Conservation (phyloP, 805 yeast genomes). For the Blastobotrys attinorum region DNA sequence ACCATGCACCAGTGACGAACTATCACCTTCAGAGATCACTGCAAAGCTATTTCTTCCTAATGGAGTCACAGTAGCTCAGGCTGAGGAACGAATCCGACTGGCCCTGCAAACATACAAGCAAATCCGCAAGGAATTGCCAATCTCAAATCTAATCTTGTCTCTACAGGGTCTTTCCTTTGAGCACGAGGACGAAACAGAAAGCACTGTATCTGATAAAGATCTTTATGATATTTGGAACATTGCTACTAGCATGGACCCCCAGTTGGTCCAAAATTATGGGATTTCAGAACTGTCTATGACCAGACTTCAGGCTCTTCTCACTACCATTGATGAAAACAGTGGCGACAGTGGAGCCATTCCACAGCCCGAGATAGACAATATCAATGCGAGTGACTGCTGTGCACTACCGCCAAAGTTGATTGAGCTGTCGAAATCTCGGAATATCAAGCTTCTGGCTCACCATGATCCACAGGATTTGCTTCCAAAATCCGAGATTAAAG, state of each 20-base stretch:
- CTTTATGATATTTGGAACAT: conserved; percentile 19
- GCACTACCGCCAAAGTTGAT: conserved; percentile 28
- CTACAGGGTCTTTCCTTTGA: conserved; percentile 24
- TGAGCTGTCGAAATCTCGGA: conserved; percentile 20
- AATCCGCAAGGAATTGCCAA: neutral
- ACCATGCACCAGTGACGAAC: neutral
- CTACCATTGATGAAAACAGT: conserved; percentile 4
- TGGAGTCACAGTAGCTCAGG: conserved; percentile 4
- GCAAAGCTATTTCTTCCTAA: conserved; percentile 18
- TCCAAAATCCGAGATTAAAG: conserved; percentile 8
- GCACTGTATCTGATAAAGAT: conserved; percentile 6
- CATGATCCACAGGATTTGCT: conserved; percentile 27
- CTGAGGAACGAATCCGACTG: conserved; percentile 2
- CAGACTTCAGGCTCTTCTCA: conserved; percentile 17
- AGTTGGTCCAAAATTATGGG: conserved; percentile 17
- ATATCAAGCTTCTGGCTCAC: conserved; percentile 27
- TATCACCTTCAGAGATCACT: conserved; percentile 3
- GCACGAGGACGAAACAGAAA: conserved; percentile 21
- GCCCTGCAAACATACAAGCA: conserved; percentile 9
- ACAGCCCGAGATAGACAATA: conserved; percentile 22
- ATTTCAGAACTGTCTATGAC: conserved; percentile 25
- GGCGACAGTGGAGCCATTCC: conserved; percentile 11
- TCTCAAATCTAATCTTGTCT: conserved; percentile 18
- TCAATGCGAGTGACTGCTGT: conserved; percentile 30
- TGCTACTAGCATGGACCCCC: conserved; percentile 10